These are phyloP conservation scores for Gastrolobium villosum DNA, from an alignment of 306 rosid genomes.

Conservation along the genomic window DNA sequence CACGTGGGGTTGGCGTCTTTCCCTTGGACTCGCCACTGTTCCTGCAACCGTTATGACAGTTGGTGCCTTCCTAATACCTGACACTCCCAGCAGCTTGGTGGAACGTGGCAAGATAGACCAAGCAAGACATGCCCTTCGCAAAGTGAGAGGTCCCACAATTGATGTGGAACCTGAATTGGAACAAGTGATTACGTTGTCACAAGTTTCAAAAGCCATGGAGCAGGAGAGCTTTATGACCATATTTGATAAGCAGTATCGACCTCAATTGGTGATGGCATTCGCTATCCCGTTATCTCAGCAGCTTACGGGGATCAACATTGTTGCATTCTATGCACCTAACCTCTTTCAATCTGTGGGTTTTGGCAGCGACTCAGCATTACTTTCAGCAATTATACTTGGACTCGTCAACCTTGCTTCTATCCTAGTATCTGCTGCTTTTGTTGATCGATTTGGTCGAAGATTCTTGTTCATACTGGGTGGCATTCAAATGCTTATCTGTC, in stretches of 20 bases:
- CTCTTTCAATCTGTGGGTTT: conserved; percentile 72
- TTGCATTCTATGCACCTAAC: conserved; percentile 75
- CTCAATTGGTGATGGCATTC: conserved; percentile 66
- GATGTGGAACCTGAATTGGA: conserved; percentile 60
- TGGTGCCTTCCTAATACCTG: conserved; percentile 60
- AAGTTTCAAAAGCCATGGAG: conserved; percentile 31
- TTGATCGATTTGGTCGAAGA: conserved; percentile 73
- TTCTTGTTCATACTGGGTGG: conserved; percentile 70
- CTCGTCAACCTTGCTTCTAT: conserved; percentile 61
- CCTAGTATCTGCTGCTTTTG: conserved; percentile 58
- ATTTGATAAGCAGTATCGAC: conserved; percentile 63
- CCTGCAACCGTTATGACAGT: conserved; percentile 61
- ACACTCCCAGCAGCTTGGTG: conserved; percentile 70
- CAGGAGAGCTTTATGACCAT: conserved; percentile 56
- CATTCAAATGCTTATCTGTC: conserved; percentile 66
- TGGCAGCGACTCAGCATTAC: conserved; percentile 58
- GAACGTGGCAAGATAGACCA: conserved; percentile 54
- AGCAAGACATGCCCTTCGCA: conserved; percentile 55
- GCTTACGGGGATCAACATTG: conserved; percentile 66
- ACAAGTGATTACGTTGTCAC: conserved; percentile 39
- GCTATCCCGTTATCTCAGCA: conserved; percentile 72
- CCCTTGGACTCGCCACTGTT: conserved; percentile 66
- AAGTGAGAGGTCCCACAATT: conserved; percentile 47
- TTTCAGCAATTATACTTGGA: conserved; percentile 67
- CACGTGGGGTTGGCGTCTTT: conserved; percentile 72